Evolutionary conservation across 169 alveolate species (phyloP).

Genomic region (Theileria parva): DNA sequence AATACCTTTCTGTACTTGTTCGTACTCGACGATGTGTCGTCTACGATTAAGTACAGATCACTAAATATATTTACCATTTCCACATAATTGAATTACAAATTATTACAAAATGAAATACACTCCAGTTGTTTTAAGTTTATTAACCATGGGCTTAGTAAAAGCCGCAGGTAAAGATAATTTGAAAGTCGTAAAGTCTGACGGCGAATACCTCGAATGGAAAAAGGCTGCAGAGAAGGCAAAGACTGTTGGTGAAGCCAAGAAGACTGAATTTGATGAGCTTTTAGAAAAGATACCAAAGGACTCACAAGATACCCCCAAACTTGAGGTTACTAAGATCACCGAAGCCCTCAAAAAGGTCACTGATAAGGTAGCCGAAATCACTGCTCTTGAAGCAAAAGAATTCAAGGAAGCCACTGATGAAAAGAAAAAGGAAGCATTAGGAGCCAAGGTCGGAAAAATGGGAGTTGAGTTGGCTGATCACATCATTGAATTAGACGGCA

Average conservation of each 20-base stretch:
- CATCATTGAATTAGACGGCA: conserved; percentile 2
- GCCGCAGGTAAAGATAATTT: background rate
- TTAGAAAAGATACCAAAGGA: background rate
- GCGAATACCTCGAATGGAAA: conserved; percentile 29
- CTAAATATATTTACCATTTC: background rate
- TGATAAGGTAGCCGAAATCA: conserved; percentile 9
- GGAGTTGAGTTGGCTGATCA: background rate
- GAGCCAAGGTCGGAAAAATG: background rate
- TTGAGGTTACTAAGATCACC: conserved; percentile 7
- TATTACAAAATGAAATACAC: conserved; percentile 7
- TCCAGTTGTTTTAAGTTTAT: background rate
- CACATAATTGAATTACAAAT: background rate
- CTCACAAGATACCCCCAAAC: background rate
- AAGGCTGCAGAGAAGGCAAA: conserved; percentile 21
- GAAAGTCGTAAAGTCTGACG: background rate
- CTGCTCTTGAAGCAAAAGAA: background rate
- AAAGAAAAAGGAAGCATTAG: conserved; percentile 7
- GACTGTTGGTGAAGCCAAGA: background rate
- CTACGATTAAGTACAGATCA: background rate
- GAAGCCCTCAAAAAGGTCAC: conserved; percentile 1
- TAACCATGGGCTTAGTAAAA: conserved; percentile 10
- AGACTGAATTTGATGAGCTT: background rate
- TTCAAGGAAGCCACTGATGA: background rate
- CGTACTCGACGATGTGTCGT: background rate
- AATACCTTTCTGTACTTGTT: background rate